Conservation (phyloP, 768 basidiomycete genomes). For the Lactarius psammicola region DNA sequence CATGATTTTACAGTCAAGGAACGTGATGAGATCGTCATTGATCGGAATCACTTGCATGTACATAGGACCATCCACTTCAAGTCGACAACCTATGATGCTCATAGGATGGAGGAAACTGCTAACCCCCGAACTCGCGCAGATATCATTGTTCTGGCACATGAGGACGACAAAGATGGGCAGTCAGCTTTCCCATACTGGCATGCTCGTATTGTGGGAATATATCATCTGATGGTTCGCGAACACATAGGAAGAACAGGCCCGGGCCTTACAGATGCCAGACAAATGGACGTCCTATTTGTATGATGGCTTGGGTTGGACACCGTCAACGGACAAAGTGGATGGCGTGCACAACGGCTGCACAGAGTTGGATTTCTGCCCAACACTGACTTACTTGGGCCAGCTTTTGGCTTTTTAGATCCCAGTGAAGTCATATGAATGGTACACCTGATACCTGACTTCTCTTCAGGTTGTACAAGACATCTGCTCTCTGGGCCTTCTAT, state of each 20-base stretch:
- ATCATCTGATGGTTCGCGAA: slow-evolving; percentile 32
- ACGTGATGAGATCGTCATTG: neutral
- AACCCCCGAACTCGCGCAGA: slow-evolving; percentile 20
- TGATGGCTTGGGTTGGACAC: slow-evolving; percentile 15
- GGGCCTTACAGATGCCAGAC: slow-evolving; percentile 34
- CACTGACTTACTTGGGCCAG: slow-evolving; percentile 11
- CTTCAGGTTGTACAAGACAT: slow-evolving; percentile 18
- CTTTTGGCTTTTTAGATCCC: slow-evolving; percentile 38
- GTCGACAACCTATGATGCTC: neutral
- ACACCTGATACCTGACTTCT: slow-evolving; percentile 36
- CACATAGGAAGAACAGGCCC: slow-evolving; percentile 21
- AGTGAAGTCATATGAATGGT: slow-evolving; percentile 30
- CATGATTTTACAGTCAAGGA: neutral
- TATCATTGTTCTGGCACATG: slow-evolving; percentile 32
- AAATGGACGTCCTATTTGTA: slow-evolving; percentile 11
- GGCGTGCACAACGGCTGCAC: slow-evolving; percentile 22
- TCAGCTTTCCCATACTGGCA: slow-evolving; percentile 33
- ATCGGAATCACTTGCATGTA: neutral
- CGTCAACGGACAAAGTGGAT: neutral
- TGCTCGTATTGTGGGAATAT: slow-evolving; percentile 33
- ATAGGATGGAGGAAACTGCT: neutral
- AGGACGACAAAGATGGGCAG: no score
- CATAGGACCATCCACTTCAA: neutral
- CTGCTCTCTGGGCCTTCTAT: neutral
- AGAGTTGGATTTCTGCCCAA: slow-evolving; percentile 30